phyloP scores from a whole-genome alignment of 2,329 filamentous ascomycete species.

The Alternaria alternata region DNA sequence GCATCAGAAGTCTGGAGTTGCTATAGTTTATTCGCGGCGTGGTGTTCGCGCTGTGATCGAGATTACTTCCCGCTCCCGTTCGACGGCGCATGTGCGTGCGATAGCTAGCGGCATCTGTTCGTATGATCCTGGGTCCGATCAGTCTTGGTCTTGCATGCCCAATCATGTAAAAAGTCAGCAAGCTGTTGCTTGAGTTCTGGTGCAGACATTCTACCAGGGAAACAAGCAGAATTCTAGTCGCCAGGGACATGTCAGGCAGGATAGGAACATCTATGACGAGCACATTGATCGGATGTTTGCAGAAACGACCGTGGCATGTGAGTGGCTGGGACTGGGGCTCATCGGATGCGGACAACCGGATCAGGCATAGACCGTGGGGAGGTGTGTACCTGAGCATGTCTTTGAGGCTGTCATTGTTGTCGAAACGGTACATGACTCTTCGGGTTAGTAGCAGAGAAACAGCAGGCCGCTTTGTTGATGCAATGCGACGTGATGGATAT shows the following conservation, averaged over 20 bases:
- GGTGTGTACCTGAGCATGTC: background rate
- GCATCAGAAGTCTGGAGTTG: background rate
- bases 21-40: slow-evolving; percentile 19
- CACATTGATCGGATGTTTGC: slow-evolving; percentile 8
- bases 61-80: slow-evolving; percentile 43
- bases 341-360: slow-evolving; percentile 24
- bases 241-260: background rate
- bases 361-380: slow-evolving; percentile 1
- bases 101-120: slow-evolving; percentile 36
- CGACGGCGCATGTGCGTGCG: slow-evolving; percentile 35
- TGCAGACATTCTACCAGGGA: background rate
- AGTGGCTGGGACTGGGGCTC: slow-evolving; percentile 17
- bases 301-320: slow-evolving; percentile 6
- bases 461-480: slow-evolving; percentile 12
- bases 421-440: background rate
- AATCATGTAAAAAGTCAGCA: slow-evolving; percentile 5
- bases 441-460: background rate
- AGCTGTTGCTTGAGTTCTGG: background rate
- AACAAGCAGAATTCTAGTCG: background rate
- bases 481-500: slow-evolving; percentile 12
- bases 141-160: slow-evolving; percentile 20
- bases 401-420: background rate
- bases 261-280: slow-evolving; percentile 18
- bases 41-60: slow-evolving; percentile 32
- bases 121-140: slow-evolving; percentile 43